Evolutionary conservation across 148 eudicot species (phyloP).

Genomic region (Dysphania ambrosioides): DNA sequence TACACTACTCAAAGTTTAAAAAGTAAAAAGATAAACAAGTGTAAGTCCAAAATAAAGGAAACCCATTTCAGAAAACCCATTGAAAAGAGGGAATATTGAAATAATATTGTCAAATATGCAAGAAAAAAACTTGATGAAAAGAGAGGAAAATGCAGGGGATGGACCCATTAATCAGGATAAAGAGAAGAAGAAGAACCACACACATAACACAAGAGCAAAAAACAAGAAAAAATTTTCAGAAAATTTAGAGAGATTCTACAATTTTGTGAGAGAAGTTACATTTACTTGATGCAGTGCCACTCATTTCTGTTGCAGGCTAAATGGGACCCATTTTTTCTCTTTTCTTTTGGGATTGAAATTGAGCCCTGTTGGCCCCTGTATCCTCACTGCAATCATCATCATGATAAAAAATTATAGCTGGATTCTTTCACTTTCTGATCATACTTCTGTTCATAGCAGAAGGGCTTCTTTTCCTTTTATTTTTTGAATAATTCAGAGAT

Average conservation of each 20-base stretch:
- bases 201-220: conserved; percentile 18
- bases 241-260: conserved; percentile 16
- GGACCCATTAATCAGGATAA: conserved; percentile 34
- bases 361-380: too few species aligned
- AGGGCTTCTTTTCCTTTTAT: conserved; percentile 20
- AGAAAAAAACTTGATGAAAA: conserved; percentile 35
- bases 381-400: conserved; percentile 50
- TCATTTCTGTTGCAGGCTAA: conserved; percentile 63
- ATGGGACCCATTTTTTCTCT: conserved; percentile 37
- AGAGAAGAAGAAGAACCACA: conserved; percentile 29
- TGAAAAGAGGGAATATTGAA: conserved; percentile 23
- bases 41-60: conserved; percentile 34
- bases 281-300: conserved; percentile 58
- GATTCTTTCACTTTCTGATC: conserved; percentile 32
- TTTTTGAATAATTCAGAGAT: background rate
- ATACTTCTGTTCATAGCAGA: conserved; percentile 44
- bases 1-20: conserved; percentile 5
- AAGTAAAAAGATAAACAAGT: too few species aligned
- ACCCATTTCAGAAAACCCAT: too few species aligned
- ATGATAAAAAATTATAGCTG: conserved; percentile 23
- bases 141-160: conserved; percentile 12
- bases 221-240: background rate
- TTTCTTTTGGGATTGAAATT: too few species aligned
- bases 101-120: conserved; percentile 21
- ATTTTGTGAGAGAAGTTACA: conserved; percentile 17